phyloP scores from a whole-genome alignment of 768 basidiomycete species.

The Suillus ampliporus region DNA sequence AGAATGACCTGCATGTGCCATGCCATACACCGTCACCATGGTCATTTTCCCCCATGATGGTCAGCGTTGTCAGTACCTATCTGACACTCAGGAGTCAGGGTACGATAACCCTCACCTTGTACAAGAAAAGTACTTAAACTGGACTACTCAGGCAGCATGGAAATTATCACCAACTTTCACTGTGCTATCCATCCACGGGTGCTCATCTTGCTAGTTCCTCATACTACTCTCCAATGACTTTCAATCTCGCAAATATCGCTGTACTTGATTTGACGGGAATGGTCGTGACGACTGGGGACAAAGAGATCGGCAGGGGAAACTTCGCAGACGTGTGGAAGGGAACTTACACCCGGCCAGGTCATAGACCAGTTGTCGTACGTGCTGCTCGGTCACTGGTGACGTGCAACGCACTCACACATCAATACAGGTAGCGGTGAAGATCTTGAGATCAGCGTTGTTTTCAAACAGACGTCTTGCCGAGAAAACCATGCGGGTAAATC shows the following conservation, averaged over 20 bases:
- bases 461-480: neutral
- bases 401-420: neutral
- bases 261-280: neutral
- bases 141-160: neutral
- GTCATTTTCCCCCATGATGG: neutral
- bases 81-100: too few species aligned
- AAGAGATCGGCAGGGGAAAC: neutral
- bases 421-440: conserved; percentile 3
- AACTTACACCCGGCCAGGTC: neutral
- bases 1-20: neutral
- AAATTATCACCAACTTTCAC: neutral
- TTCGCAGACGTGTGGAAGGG: conserved; percentile 10
- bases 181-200: neutral
- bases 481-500: neutral
- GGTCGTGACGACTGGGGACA: neutral
- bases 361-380: neutral
- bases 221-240: neutral
- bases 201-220: neutral
- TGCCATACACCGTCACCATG: neutral
- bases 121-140: neutral
- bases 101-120: neutral
- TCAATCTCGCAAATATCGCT: neutral
- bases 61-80: neutral
- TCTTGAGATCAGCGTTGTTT: neutral
- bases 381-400: neutral